Conservation (phyloP, 768 basidiomycete genomes). For the Leccinum disarticulatum region DNA sequence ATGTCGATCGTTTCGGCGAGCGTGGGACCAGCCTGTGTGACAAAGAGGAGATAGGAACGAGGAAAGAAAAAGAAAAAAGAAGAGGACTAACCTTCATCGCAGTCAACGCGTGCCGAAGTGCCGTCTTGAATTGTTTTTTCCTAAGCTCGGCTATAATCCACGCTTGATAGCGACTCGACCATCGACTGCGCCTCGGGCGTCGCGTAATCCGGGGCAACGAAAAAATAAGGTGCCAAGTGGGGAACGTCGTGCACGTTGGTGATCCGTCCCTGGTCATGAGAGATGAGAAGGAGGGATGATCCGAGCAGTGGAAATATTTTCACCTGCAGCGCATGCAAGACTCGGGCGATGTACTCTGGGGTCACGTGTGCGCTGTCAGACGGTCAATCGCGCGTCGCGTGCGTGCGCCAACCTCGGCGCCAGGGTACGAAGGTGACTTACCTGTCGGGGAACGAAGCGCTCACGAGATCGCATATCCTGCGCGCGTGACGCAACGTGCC, state of each 20-base stretch:
- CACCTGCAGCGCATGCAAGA: conserved; percentile 64
- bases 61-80: background rate
- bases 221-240: conserved; percentile 70
- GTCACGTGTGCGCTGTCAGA: conserved; percentile 45
- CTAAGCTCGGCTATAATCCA: conserved; percentile 47
- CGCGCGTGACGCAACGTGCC: conserved; percentile 55
- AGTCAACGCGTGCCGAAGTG: conserved; percentile 74
- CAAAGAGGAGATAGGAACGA: background rate
- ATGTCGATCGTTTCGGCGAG: conserved; percentile 41
- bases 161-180: conserved; percentile 40
- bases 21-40: conserved; percentile 42
- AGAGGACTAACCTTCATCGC: conserved; percentile 69
- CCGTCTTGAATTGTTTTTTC: conserved; percentile 63
- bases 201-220: conserved; percentile 62
- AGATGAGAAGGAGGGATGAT: background rate
- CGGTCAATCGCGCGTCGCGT: background rate
- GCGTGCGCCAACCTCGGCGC: too few species aligned
- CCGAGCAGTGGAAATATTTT: background rate
- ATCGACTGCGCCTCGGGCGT: conserved; percentile 57
- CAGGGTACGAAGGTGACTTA: conserved; percentile 17
- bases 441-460: conserved; percentile 60
- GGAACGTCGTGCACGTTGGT: conserved; percentile 73
- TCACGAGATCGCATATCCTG: conserved; percentile 53
- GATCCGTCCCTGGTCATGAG: conserved; percentile 55
- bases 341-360: conserved; percentile 59